phyloP scores from a whole-genome alignment of 2,329 filamentous ascomycete species.

The Talaromyces verruculosus region DNA sequence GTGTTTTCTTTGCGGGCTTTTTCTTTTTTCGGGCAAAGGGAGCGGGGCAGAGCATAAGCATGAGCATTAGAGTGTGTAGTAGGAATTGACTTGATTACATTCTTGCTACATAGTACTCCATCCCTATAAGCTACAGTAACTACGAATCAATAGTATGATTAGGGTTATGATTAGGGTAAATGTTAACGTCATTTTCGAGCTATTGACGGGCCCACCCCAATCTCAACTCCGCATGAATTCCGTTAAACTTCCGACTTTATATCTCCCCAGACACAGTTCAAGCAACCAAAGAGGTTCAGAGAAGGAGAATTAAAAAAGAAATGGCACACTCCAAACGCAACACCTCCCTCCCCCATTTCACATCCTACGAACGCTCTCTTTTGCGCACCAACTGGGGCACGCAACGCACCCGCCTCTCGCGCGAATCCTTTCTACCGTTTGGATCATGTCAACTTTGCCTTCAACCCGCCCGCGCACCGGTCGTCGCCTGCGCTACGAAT shows the following conservation, averaged over 20 bases:
- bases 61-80: slow-evolving; percentile 6
- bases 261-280: neutral
- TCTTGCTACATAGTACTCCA: neutral
- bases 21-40: neutral
- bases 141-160: neutral
- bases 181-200: neutral
- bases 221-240: slow-evolving; percentile 5
- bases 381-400: slow-evolving; percentile 80
- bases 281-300: no score
- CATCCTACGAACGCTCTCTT: slow-evolving; percentile 80
- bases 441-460: slow-evolving; percentile 87
- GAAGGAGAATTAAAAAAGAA: neutral
- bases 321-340: slow-evolving; percentile 70
- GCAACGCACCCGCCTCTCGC: slow-evolving; percentile 76
- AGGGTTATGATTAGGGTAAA: slow-evolving; percentile 6
- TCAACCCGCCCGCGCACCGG: slow-evolving; percentile 74
- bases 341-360: slow-evolving; percentile 90
- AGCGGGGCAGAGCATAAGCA: neutral
- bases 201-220: neutral
- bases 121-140: no score
- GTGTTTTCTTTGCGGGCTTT: neutral
- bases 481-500: slow-evolving; percentile 73
- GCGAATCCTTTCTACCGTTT: slow-evolving; percentile 91
- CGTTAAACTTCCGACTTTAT: neutral
- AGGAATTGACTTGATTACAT: neutral